Evolutionary conservation across 805 yeast genomes (phyloP), one percentile per base, ranked within the genome.

Genomic region (Candida golubevii): DNA sequence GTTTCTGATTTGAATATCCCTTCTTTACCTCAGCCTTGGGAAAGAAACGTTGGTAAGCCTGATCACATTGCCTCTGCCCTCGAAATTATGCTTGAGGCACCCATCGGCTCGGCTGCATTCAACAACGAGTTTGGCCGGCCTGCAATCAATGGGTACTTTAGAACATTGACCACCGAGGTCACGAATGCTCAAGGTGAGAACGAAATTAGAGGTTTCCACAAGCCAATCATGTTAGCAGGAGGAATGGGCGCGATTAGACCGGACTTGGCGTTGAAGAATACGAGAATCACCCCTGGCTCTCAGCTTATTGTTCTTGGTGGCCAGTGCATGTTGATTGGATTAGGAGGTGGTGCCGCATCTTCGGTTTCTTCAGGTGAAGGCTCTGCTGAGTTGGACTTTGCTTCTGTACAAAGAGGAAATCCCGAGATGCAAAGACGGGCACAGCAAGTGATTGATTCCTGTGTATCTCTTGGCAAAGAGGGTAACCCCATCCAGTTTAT

Each of bases 301-400:
- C 80, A 83, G 44, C 76, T 93, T 51, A 87, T 93, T 60, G 99
- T 93, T 28, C 78, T 93, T 39, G 99, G 99, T 63, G 99, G 99
- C 47, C 96, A 90, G 58, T 87, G 88, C 15, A 91, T 93, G 98
- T 78, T 93, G 58, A 93, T 93, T 67, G 99, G 99, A 60, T 78
- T 93, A 46, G 99, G 99, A 62, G 99, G 99, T 60, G 99, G 99
- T 70, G 99, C 99, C 35, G 99, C 99, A 6, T 93, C 99, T 2
- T 87, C 96, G 11, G 81, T 90, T 40, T 81, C 96, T n/a, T 86
- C 96, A 23, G 97, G 97, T 57, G 97, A 88, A 64, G 97, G 93
- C 41, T 86, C 96, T 34, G 98, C 95, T 28, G 96, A 84, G 53
- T 79, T 93, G 59, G 99, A 93, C 74, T 93, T 89, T 70, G 99